Conservation (phyloP, 352 stramenopile species). For the Globisporangium yorkense region DNA sequence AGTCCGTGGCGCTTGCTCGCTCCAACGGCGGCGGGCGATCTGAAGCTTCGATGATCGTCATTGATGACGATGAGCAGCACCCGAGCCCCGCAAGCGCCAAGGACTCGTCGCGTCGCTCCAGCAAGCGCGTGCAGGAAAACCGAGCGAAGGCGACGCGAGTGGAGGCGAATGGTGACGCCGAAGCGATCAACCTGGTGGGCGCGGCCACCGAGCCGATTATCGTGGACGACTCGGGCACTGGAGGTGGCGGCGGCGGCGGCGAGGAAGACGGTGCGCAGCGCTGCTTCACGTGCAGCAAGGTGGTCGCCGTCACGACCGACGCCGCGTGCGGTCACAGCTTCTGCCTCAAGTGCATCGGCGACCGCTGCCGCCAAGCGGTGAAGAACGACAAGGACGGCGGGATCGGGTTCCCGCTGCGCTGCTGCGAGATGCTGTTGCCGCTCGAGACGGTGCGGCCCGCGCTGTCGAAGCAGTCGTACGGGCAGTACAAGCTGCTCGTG, state of each 20-base stretch:
- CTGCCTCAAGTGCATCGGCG: conserved; percentile 29
- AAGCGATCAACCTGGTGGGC: conserved; percentile 8
- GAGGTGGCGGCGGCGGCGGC: too few relatives aligned
- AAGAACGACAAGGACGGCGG: conserved; percentile 21
- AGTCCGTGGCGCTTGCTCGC: not conserved
- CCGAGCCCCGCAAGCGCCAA: not conserved
- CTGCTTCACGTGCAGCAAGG: conserved; percentile 4
- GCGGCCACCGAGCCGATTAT: not conserved
- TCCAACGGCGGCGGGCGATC: not conserved
- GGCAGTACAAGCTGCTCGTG: conserved; percentile 21
- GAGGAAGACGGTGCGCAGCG: conserved; percentile 1
- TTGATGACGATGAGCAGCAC: conserved; percentile 4
- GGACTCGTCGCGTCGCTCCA: not conserved
- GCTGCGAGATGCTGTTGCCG: conserved; percentile 25
- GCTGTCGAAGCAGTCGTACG: conserved; percentile 17
- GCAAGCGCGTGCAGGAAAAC: not conserved
- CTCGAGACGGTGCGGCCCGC: conserved; percentile 26
- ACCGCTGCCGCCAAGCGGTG: conserved; percentile 18
- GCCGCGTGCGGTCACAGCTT: conserved; percentile 20
- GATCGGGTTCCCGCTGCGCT: conserved; percentile 25
- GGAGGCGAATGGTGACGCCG: not conserved
- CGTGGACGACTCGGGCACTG: not conserved
- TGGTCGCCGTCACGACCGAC: conserved; percentile 1
- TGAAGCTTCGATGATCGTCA: conserved; percentile 5
- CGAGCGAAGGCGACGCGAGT: not conserved